These are phyloP conservation scores for Dentiscutata heterogama DNA, from an alignment of 371 early-diverging fungal genomes.

Conservation along the genomic window DNA sequence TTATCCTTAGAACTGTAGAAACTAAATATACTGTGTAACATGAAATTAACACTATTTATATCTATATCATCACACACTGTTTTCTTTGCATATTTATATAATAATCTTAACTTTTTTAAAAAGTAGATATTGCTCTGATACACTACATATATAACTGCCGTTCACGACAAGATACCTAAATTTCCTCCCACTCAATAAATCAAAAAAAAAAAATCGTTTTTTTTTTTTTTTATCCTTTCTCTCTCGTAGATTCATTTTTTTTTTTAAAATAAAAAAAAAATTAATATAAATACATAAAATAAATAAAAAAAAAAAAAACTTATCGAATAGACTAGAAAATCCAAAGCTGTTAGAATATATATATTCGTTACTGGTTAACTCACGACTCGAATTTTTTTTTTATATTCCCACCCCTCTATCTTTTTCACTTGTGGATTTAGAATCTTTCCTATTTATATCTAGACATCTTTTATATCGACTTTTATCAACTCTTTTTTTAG, in stretches of 20 bases:
- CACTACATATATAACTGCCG: slow-evolving; percentile 9
- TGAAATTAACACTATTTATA: not conserved
- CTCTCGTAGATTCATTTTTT: not conserved
- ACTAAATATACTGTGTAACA: not conserved
- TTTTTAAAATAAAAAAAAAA: not conserved
- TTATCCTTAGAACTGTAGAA: not conserved
- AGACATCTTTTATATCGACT: too few relatives aligned
- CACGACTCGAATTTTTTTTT: not conserved
- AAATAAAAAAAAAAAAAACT: not conserved
- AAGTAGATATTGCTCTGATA: slow-evolving; percentile 11
- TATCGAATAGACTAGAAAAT: not conserved
- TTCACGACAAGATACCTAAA: slow-evolving; percentile 1
- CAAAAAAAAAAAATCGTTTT: not conserved
- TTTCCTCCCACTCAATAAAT: slow-evolving; percentile 8
- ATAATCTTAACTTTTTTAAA: slow-evolving; percentile 2
- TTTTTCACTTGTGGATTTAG: not conserved
- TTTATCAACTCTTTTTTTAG: too few relatives aligned
- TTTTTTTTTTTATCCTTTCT: not conserved
- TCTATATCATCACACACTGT: not conserved
- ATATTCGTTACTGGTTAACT: slow-evolving; percentile 15
- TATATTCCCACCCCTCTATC: not conserved
- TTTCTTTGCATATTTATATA: slow-evolving; percentile 3
- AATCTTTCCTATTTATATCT: too few relatives aligned
- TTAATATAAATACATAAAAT: not conserved
- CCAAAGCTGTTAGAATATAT: not conserved